Percentiles rank a stretch among this genome's conserved stretches.
These are phyloP conservation scores for Coccomyxa subellipsoidea DNA, from an alignment of 163 green algal species.

Conservation along the genomic window DNA sequence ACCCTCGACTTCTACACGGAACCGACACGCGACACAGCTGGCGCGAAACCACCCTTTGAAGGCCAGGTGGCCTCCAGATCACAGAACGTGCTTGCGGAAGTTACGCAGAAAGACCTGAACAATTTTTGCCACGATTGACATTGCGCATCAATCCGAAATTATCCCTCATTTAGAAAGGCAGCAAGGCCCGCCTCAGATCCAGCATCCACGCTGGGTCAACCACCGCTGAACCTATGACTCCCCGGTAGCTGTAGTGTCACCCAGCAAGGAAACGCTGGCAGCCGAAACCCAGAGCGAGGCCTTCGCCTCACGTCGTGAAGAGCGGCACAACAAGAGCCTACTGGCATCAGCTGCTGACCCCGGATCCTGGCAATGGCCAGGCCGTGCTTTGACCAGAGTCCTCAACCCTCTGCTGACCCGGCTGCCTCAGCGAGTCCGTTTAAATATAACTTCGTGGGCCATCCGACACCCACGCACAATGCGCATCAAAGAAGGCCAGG, in stretches of 20 bases:
- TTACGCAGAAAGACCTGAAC: neutral
- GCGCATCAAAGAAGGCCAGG: neutral
- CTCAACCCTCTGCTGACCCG: neutral
- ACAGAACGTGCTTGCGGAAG: neutral
- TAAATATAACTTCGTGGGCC: neutral
- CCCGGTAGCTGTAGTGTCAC: neutral
- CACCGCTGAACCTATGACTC: neutral
- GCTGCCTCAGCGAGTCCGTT: neutral
- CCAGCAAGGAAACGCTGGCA: neutral
- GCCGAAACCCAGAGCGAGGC: neutral
- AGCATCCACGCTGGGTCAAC: neutral
- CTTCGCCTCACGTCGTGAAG: too few species aligned
- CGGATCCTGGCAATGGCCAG: too few species aligned
- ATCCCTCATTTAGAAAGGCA: neutral
- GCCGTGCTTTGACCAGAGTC: neutral
- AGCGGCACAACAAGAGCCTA: too few species aligned
- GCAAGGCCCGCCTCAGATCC: neutral
- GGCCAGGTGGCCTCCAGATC: neutral
- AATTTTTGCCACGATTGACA: neutral
- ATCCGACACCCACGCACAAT: neutral
- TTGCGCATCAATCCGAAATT: neutral
- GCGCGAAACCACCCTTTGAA: neutral
- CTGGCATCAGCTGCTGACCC: too few species aligned
- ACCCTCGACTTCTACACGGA: neutral
- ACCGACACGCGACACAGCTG: neutral